Evolutionary conservation across 805 yeast genomes (phyloP), one percentile per base, ranked within the genome.

Genomic region (Hanseniaspora guilliermondii): DNA sequence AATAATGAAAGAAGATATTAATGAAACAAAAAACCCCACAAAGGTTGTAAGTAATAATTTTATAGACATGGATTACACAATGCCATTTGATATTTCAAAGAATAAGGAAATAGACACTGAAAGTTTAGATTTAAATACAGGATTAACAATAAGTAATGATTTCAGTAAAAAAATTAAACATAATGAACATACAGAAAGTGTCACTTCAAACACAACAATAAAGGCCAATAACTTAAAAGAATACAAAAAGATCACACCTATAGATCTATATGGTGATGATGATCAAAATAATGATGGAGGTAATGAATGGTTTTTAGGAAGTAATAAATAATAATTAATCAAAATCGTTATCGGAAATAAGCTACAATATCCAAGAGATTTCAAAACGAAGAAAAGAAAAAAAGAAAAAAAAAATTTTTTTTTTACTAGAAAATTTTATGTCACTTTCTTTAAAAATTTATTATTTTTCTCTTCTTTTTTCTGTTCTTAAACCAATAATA

Each of bases 41-140:
- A 46, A 40, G 16, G 44, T 39, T 4, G 25, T 39, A 4, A 22
- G 27, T 16, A 21, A 16, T 9, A 22, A 39, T 6, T 2, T 12
- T 9, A 11, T 39, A 12, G 30, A 39, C 7, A 25, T 22, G 1
- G 16, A 39, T 17, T 16, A 39, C 16, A 22, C 30, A 39, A 39
- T 39, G 42, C 17, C 42, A 17, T 48, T 21, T 16, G 19, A 14
- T 4, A 7, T 11, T 1, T 5, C 5, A 12, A 8, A n/a, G 21
- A 11, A 16, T 4, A 45, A 12, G 6, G 22, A 44, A n/a, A 11
- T n/a, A 2, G n/a, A 14, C 12, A 22, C 45, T 16, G 47, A 44
- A 52, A 66, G 38, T 65, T 68, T 2, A 56, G 67, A 35, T 60
- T 67, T 12, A 62, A 61, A 12, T 62, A 68, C 6, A 55, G 56